Evolutionary conservation across 1,284 basidiomycete species (phyloP), one percentile per base, ranked within the genome.

Genomic region (Malassezia japonica): DNA sequence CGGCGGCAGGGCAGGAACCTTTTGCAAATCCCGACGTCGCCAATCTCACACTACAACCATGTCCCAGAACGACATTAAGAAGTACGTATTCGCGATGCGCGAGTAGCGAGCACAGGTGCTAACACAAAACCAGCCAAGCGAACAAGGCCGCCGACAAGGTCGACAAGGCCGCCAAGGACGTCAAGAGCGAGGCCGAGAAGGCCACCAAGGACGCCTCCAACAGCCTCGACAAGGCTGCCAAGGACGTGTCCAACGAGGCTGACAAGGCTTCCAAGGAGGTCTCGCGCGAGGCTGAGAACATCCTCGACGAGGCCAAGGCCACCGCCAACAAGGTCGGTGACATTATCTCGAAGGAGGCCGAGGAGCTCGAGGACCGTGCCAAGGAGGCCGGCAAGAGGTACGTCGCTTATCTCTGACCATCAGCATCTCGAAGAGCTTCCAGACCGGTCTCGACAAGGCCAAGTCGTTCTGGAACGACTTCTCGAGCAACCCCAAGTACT

Each of bases 401-500:
- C 50, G 56, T 55, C 8, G 9, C 25, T 2, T 35, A 4, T 15
- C 8, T 6, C 18, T 41, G 4, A 46, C 46, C 13, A 12, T 16
- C 32, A 59, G 56, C 37, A 21, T 56, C 36, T 53, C 53, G 21
- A 53, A 55, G 34, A 32, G 50, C 35, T 42, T 56, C 44, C 24
- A 50, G 25, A 29, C 43, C 12, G 47, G 55, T 12, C 18, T 48
- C 12, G 36, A 53, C 44, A 50, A 65, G 38, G 37, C 62, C 32
- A 53, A 63, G 50, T 48, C 54, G 33, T 56, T 50, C 50, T 65
- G 64, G 65, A 42, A 59, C 38, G 41, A 54, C 32, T 69, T 72
- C 56, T 64, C 62, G 25, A 47, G 40, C 53, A 60, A 69, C 40
- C 67, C 67, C 43, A 60, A 63, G 55, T 61, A 62, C 54, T 72